A percentile compares a stretch with the other conserved stretches of the same genome.
phyloP scores from a whole-genome alignment of 2,329 filamentous ascomycete species.

The Tolypocladium album region DNA sequence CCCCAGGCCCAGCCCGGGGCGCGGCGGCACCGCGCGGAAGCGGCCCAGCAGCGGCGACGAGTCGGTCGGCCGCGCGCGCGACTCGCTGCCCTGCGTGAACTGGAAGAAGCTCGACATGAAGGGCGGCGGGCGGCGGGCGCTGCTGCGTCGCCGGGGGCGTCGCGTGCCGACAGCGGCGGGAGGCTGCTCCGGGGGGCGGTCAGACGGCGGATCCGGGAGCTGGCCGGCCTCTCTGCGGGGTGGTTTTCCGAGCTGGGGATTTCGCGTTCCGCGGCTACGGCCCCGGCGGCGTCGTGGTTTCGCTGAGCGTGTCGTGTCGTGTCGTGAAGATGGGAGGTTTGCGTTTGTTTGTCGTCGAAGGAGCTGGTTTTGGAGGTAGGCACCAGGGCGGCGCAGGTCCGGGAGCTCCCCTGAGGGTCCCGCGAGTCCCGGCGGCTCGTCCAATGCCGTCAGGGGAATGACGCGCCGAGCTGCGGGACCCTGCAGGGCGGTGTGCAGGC shows the following conservation, averaged over 20 bases:
- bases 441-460: not conserved
- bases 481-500: not conserved
- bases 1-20: conserved; percentile 17
- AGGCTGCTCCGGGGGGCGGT: not conserved
- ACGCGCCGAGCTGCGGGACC: not conserved
- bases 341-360: not conserved
- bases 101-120: conserved; percentile 58
- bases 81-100: conserved; percentile 56
- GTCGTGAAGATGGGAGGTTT: not conserved
- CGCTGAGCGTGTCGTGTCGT: not conserved
- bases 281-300: not conserved
- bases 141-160: not conserved
- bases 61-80: conserved; percentile 40
- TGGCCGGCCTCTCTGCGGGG: not conserved
- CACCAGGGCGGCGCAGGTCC: not conserved
- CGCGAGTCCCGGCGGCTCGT: not conserved
- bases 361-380: not conserved
- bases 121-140: not conserved
- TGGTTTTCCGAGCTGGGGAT: not conserved
- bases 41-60: conserved; percentile 52
- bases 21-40: conserved; percentile 50
- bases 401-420: not conserved
- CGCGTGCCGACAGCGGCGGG: not conserved
- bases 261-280: not conserved
- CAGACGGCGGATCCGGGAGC: not conserved